Evolutionary conservation across 768 basidiomycete genomes (phyloP).

Genomic region (Naganishia kalamii): DNA sequence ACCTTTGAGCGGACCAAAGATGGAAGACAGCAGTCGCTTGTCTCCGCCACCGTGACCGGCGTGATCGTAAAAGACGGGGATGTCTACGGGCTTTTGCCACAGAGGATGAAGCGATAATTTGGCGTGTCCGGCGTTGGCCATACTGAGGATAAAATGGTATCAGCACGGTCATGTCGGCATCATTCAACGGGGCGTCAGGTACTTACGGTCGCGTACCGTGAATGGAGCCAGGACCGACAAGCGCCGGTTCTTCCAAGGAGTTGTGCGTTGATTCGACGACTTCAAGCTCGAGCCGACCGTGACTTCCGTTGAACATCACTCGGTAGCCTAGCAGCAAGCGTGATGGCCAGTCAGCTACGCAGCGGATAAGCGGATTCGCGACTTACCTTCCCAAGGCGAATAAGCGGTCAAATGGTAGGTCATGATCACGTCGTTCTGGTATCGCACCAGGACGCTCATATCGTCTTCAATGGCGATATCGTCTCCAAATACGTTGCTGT

Average conservation of each 20-base stretch:
- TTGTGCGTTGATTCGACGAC: slow-evolving; percentile 50
- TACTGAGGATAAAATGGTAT: slow-evolving; percentile 28
- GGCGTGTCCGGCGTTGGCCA: slow-evolving; percentile 51
- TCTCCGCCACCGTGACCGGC: slow-evolving; percentile 54
- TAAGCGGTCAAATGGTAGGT: slow-evolving; percentile 53
- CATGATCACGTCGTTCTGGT: slow-evolving; percentile 53
- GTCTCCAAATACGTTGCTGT: slow-evolving; percentile 50
- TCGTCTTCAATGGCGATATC: slow-evolving; percentile 54
- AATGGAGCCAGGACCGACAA: slow-evolving; percentile 34
- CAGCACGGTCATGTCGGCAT: neutral
- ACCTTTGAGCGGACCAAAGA: slow-evolving; percentile 53
- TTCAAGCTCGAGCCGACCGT: slow-evolving; percentile 54
- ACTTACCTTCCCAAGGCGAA: slow-evolving; percentile 47
- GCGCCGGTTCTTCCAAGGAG: slow-evolving; percentile 26
- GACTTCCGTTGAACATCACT: slow-evolving; percentile 54
- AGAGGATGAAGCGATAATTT: slow-evolving; percentile 51
- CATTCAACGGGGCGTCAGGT: neutral
- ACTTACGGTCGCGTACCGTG: slow-evolving; percentile 31
- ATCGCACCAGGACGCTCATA: slow-evolving; percentile 53
- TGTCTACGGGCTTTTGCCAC: slow-evolving; percentile 50
- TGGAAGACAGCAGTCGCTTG: slow-evolving; percentile 51
- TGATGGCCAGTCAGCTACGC: too few relatives aligned
- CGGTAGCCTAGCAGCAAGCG: slow-evolving; percentile 46
- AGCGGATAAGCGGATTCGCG: neutral
- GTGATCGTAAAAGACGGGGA: slow-evolving; percentile 50